Evolutionary conservation across 192 early-diverging fungal genomes (phyloP), one percentile per base, ranked within the genome.

Genomic region (Allomyces macrogynus): DNA sequence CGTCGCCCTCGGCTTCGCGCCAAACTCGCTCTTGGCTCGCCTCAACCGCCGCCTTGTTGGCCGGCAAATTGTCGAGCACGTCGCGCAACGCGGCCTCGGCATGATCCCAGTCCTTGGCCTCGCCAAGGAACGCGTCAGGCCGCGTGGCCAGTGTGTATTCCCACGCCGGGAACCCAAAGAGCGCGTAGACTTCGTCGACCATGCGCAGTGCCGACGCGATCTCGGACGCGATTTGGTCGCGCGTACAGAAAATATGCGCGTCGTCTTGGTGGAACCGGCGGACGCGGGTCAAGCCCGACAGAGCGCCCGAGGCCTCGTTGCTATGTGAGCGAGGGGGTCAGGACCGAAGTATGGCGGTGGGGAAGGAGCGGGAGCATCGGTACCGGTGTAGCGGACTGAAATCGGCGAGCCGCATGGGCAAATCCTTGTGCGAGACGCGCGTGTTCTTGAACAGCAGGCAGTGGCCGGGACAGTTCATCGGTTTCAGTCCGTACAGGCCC

Each of bases 251-350:
- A 64, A 97, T 93, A 69, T 99, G 95, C 42, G 95, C 93, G 81
- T 99, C 95, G 71, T 99, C 95, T 73, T 99, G 95, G 73, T 95
- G 92, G 87, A 99, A 99, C 65, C 95, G 82, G 68, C 95, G 86
- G 43, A 97, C 93, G 70, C 95, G 90, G 20, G 95, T 99, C 66
- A 97, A 80, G 22, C 95, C 95, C 40, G 85, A 80, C 27, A 99
- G 75, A 10, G 95, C 95, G 20, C 95, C 95, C 20, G 92, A 93
- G 40, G 88, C 87, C 68, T 91, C 89, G 67, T 90, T 90, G 68
- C 49, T 57, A 20, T 5, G 32, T 7, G 8, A 40, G 7, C 26
- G 26, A 8, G n/a, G n/a, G 32, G 32, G 32, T 40, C 32, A 40
- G 32, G 32, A 40, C 32, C 32, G 32, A 8, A 40, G 8, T 40